Base-by-base conservation (phyloP, 179 eudicot species). In the Monotropa hypopitys region DNA sequence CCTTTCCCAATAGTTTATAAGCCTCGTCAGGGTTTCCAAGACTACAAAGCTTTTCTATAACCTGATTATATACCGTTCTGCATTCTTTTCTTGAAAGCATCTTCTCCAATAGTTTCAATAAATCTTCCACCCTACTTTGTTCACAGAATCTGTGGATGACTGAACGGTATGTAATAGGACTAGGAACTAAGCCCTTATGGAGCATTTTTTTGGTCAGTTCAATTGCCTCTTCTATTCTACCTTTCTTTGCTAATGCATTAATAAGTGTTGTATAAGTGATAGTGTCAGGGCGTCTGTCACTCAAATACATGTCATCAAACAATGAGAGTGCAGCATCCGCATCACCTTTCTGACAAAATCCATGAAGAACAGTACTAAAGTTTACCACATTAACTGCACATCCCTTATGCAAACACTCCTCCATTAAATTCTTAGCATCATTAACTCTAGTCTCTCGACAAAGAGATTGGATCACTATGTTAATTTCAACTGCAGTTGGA, bases 271-370 rank as follows among this genome's bases (percentile, higher is more conserved):
- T 92, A 76, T 89, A 92, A 35, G 98, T 92, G 73, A 92, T 78
- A 12, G 80, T 85, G 76, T 94, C 98, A 11, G 98, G 97, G 76
- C 86, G 84, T 78, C 84, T 90, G 80, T 90, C 86, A 73, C 81
- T 85, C 82, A 94, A 81, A 81, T 90, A 94, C 91, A 94, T 92
- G 80, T 94, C 98, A 81, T 94, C 98, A 56, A 94, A 88, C 76
- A 92, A 87, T 13, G 97, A 94, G 10, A 94, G 82, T 59, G 97
- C 98, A 81, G 83, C 83, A 56, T 85, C 92, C 62, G 88, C 57
- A 66, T 90, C 88, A 70, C 79, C 88, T 70, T 84, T 92, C 80
- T 84, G 85, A 84, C 93, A 89, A 80, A 85, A 88, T 15, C 96
- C 98, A 66, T 90, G 93, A 73, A 94, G 87, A 43, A 94, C 86